phyloP scores from a whole-genome alignment of 2,329 filamentous ascomycete species.

The Aspergillus novoparasiticus region DNA sequence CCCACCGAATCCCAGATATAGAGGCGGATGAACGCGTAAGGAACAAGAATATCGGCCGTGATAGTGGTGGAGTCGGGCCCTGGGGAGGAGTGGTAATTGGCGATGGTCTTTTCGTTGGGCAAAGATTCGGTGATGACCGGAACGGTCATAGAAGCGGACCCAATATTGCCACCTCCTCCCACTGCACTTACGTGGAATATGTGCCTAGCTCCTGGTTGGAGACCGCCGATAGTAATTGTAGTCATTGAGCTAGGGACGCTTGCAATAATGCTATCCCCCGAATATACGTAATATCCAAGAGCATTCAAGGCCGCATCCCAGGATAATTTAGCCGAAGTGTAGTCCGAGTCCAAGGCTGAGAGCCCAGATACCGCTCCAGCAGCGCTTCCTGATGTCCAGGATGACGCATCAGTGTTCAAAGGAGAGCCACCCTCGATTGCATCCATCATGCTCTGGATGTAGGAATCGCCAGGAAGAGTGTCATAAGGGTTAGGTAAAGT shows the following conservation, averaged over 20 bases:
- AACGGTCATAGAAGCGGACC: slow-evolving; percentile 9
- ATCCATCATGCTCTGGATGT: slow-evolving; percentile 19
- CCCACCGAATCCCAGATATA: slow-evolving; percentile 16
- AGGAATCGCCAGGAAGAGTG: slow-evolving; percentile 20
- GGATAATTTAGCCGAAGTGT: slow-evolving; percentile 18
- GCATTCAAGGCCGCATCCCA: slow-evolving; percentile 16
- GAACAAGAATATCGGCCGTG: slow-evolving; percentile 19
- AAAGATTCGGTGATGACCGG: slow-evolving; percentile 12
- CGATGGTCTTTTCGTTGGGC: slow-evolving; percentile 10
- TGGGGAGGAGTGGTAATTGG: slow-evolving; percentile 16
- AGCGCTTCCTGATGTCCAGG: slow-evolving; percentile 7
- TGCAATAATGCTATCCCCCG: slow-evolving; percentile 8
- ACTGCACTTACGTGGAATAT: slow-evolving; percentile 16
- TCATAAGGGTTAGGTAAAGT: slow-evolving; percentile 21
- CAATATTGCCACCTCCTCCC: slow-evolving; percentile 6
- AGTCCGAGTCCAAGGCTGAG: slow-evolving; percentile 15
- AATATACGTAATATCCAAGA: slow-evolving; percentile 18
- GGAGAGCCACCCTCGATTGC: slow-evolving; percentile 16
- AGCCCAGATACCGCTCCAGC: slow-evolving; percentile 11
- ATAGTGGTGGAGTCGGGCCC: slow-evolving; percentile 9
- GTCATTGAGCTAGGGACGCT: slow-evolving; percentile 18
- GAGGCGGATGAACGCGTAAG: slow-evolving; percentile 21
- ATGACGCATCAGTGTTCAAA: slow-evolving; percentile 5
- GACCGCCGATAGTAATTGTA: slow-evolving; percentile 15
- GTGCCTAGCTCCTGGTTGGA: slow-evolving; percentile 11